Evolutionary conservation across 192 early-diverging fungal species (phyloP), one percentile per base, ranked within the genome.

Genomic region (Umbelopsis vinacea): DNA sequence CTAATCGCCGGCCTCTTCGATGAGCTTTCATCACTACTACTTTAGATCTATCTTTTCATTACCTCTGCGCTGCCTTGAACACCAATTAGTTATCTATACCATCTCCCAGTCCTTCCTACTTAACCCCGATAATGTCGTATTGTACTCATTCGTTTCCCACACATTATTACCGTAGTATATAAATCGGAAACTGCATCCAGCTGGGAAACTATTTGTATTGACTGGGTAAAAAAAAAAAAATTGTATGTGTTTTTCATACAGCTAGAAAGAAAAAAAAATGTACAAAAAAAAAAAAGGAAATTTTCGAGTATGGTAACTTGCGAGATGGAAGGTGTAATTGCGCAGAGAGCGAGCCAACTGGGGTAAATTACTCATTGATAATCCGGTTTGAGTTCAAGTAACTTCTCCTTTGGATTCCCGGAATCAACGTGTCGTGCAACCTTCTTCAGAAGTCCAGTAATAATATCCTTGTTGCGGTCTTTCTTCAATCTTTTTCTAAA

Each of bases 401-500:
- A 46, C 22, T 70, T 57, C 23, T 70, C 69, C 45, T 66, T 74
- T 17, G 77, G 77, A 71, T 74, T 75, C 19, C 24, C 66, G 14
- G 71, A 66, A 24, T 66, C 71, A 22, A 54, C 76, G 53, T 74
- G 79, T 45, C 76, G 71, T 4, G 84, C 84, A 0, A 88, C 84
- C 66, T 78, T 82, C 67, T 80, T 82, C 35, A 88, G 76, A n/a
- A 85, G 67, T 0, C 71, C 47, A 10, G 78, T 75, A 3, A 88
- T 63, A 52, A 83, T 81, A n/a, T 69, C 79, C 50, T 79, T 79
- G 71, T 88, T 88, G 6, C 76, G 74, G 1, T 68, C 55, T 38
- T 74, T 82, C 81, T 84, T 86, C 60, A 93, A 83, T 69, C 90
- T 87, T 70, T 79, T 86, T 45, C 87, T 86, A 71, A 93, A 82